Conservation (phyloP, 257 asterid species). For the Prunella vulgaris region DNA sequence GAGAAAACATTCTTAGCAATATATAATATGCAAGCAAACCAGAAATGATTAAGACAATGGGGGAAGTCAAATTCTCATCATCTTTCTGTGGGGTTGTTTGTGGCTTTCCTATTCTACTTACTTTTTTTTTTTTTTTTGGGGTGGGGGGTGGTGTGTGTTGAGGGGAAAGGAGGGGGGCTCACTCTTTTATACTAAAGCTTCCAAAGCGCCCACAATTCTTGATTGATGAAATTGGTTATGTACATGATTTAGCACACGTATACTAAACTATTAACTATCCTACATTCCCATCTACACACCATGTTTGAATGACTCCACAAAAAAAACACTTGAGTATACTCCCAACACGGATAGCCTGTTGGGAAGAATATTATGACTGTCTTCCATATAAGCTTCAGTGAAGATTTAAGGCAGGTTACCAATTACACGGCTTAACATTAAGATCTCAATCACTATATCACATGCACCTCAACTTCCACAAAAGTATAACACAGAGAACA, state of each 20-base stretch:
- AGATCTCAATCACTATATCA: not conserved
- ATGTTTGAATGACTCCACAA: not conserved
- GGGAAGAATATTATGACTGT: not conserved
- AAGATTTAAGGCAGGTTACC: not conserved
- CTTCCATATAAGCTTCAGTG: not conserved
- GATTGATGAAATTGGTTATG: not conserved
- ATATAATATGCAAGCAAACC: not conserved
- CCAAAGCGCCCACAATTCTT: too few species aligned
- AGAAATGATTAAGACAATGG: not conserved
- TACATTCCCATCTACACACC: not conserved
- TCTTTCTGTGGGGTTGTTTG: not conserved
- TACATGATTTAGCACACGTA: not conserved
- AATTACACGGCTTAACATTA: not conserved
- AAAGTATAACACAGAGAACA: not conserved
- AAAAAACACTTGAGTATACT: not conserved
- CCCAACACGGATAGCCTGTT: not conserved
- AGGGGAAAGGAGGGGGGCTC: too few species aligned
- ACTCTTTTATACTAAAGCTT: not conserved
- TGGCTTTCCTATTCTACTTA: too few species aligned
- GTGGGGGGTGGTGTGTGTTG: too few species aligned
- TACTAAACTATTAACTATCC: not conserved
- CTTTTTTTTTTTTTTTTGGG: not conserved
- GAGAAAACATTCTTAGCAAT: slow-evolving; percentile 20
- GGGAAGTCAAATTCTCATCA: not conserved
- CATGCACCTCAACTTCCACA: not conserved